Conservation (phyloP, 345 rosid genomes). For the Theobroma cacao region DNA sequence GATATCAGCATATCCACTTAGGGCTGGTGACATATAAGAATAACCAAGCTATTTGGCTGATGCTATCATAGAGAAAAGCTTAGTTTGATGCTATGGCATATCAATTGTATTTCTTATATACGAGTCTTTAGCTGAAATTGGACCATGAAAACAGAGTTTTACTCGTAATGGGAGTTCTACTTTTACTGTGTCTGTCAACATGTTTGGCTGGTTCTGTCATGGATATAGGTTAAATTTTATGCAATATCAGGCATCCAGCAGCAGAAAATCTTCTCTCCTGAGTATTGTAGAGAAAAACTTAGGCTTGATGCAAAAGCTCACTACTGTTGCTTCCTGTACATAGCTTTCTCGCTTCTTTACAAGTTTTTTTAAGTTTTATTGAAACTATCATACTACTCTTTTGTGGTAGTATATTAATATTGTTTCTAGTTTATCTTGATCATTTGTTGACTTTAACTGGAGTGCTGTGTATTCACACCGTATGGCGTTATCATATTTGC, state of each 20-base stretch:
- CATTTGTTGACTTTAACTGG: not conserved
- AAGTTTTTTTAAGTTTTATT: slow-evolving; percentile 14
- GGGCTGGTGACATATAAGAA: not conserved
- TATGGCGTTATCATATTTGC: not conserved
- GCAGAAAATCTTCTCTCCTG: not conserved
- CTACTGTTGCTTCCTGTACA: not conserved
- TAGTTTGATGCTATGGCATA: not conserved
- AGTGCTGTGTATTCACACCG: not conserved
- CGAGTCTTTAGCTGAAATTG: not conserved
- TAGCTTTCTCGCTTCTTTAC: not conserved
- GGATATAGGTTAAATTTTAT: not conserved
- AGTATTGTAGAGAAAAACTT: not conserved
- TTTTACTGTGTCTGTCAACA: not conserved
- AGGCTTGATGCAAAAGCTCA: not conserved
- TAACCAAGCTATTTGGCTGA: not conserved
- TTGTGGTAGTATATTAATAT: not conserved
- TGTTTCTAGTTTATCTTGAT: not conserved
- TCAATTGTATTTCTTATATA: not conserved
- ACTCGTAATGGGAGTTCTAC: not conserved
- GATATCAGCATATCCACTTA: not conserved
- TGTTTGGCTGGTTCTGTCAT: not conserved
- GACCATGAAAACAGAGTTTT: not conserved
- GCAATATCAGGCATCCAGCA: not conserved
- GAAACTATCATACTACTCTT: not conserved
- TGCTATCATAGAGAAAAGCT: not conserved